Conservation (phyloP, 192 early-diverging fungal genomes). For the Gamsiella multidivaricata region DNA sequence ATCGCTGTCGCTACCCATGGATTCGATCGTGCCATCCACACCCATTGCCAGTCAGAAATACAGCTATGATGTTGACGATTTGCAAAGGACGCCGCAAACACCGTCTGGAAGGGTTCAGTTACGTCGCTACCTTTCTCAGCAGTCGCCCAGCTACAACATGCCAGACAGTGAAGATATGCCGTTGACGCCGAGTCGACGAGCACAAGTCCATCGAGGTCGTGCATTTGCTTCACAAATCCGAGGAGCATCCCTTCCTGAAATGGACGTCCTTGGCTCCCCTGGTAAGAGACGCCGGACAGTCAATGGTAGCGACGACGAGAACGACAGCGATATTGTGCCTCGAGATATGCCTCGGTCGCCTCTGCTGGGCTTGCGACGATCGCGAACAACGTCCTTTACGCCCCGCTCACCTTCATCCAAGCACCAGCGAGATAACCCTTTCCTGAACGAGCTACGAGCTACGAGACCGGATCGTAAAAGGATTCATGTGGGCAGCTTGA, state of each 20-base stretch:
- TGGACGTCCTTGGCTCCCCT: constrained; percentile 5
- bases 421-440: neutral
- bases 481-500: neutral
- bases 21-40: constrained; percentile 14
- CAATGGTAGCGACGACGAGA: neutral
- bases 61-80: neutral
- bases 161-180: neutral
- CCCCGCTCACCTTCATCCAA: neutral
- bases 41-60: neutral
- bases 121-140: constrained; percentile 11
- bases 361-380: neutral
- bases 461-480: constrained; percentile 15
- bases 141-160: neutral
- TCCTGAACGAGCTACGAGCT: neutral
- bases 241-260: neutral
- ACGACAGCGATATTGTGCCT: neutral
- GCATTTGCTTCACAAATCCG: constrained; percentile 34
- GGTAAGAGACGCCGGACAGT: constrained; percentile 20
- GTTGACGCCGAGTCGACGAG: constrained; percentile 10
- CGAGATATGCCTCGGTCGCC: neutral
- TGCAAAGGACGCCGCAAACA: constrained; percentile 2
- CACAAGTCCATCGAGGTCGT: constrained; percentile 8
- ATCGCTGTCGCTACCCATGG: neutral
- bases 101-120: constrained; percentile 9
- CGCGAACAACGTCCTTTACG: neutral